Evolutionary conservation across 2,329 filamentous ascomycete genomes (phyloP).

Genomic region (Scedosporium boydii): DNA sequence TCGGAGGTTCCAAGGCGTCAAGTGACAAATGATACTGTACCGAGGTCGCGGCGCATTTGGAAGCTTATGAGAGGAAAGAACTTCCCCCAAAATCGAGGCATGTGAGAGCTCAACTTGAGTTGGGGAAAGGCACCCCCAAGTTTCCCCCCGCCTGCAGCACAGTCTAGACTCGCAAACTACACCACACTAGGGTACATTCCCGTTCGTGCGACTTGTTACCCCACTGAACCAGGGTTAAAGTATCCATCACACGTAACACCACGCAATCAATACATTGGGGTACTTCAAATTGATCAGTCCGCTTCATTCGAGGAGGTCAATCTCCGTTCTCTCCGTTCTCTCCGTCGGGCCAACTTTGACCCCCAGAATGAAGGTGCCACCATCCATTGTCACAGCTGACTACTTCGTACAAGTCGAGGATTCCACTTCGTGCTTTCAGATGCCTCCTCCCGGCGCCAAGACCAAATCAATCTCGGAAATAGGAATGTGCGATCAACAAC

Average conservation of each 20-base stretch:
- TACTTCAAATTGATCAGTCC: too few species aligned
- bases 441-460: background rate
- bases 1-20: background rate
- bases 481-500: background rate
- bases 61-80: background rate
- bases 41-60: background rate
- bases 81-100: background rate
- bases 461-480: background rate
- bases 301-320: background rate
- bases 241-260: too few species aligned
- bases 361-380: background rate
- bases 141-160: background rate
- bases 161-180: background rate
- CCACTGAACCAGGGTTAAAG: too few species aligned
- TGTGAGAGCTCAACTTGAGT: background rate
- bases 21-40: background rate
- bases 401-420: too few species aligned
- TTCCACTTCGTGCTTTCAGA: background rate
- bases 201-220: too few species aligned
- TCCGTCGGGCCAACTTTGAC: background rate
- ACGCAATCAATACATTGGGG: too few species aligned
- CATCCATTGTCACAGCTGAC: background rate
- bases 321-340: background rate
- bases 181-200: too few species aligned
- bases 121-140: background rate